Percentiles rank a stretch among this genome's conserved stretches.
Evolutionary conservation across 192 early-diverging fungal species (phyloP).

Genomic region (Coemansia sp.): DNA sequence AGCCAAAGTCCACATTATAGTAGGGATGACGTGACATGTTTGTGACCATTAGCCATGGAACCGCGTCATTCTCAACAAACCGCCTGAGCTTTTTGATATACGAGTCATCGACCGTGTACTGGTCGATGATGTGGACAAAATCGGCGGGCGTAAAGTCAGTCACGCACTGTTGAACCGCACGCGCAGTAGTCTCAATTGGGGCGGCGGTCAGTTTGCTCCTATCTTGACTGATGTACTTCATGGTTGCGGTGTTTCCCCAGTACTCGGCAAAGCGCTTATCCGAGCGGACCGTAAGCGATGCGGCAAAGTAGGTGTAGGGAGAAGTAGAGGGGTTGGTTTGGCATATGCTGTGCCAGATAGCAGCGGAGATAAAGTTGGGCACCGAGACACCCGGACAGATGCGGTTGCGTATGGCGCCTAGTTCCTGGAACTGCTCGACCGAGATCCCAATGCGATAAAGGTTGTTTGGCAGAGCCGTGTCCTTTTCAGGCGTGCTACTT

Average conservation of each 20-base stretch:
- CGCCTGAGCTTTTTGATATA: background rate
- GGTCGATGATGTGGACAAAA: conserved; percentile 2
- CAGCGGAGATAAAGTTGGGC: conserved; percentile 12
- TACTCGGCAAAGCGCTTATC: conserved; percentile 1
- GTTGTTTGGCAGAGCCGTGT: background rate
- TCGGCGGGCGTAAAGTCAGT: conserved; percentile 4
- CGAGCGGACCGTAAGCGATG: conserved; percentile 11
- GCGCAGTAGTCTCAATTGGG: background rate
- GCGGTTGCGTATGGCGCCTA: background rate
- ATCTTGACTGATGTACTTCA: conserved; percentile 1
- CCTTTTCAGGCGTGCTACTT: background rate
- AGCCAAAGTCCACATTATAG: conserved; percentile 22
- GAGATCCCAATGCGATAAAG: conserved; percentile 9
- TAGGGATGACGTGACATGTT: conserved; percentile 11
- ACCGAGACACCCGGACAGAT: conserved; percentile 4
- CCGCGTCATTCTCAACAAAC: background rate
- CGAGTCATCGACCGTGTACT: background rate
- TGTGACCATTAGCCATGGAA: background rate
- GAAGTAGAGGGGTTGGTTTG: background rate
- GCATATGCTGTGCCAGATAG: conserved; percentile 6
- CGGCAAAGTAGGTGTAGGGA: conserved; percentile 7
- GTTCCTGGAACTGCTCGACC: background rate
- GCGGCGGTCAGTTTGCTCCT: background rate
- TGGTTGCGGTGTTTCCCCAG: conserved; percentile 17
- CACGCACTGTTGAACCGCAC: background rate